Base-by-base conservation (phyloP, 768 basidiomycete species). In the Gymnopilus junonius region DNA sequence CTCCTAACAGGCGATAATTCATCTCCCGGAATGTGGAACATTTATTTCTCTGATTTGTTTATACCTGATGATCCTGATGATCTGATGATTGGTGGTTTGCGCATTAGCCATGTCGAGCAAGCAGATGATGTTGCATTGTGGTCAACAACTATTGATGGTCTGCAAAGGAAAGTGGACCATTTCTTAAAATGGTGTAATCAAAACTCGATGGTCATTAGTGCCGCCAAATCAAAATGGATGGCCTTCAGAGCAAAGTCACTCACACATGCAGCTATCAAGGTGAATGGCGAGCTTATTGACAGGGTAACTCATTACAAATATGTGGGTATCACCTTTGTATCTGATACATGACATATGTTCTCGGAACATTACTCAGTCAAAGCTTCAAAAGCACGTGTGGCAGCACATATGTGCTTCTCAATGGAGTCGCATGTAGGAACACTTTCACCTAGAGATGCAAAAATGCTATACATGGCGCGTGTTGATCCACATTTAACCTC, bases 191-290 rank as follows among this genome's bases (percentile, higher is more conserved):
- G 71, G 71, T 71, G 68, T 55, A 48, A 45, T 23, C 25, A 40
- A 21, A 75, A 75, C 51, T 69, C 65, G n/a, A 66, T 73, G 69
- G 17, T 68, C 11, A 62, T 71, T n/a, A 75, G 65, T 59, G 68
- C 65, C 1, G 31, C 55, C 4, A 74, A 74, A 53, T 71, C 72
- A 2, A 45, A 61, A 27, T 61, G 63, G 43, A 70, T 69, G 70
- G 31, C 71, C 0, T 70, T 70, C 63, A 71, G 72, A 20, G n/a
- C n/a, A n/a, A n/a, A 21, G 11, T 21, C n/a, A 15, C 20, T 15
- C 15, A 20, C n/a, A 46, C 8, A 25, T 8, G 20, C 7, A 5
- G 25, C 2, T 4, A 3, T 4, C 45, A 6, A 21, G 7, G 21
- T 46, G 7, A 8, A 46, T 21, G 4, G 15, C 3, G 21, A 23